phyloP scores from a whole-genome alignment of 495 filamentous ascomycete species.

The Pseudotulostoma volvatum region DNA sequence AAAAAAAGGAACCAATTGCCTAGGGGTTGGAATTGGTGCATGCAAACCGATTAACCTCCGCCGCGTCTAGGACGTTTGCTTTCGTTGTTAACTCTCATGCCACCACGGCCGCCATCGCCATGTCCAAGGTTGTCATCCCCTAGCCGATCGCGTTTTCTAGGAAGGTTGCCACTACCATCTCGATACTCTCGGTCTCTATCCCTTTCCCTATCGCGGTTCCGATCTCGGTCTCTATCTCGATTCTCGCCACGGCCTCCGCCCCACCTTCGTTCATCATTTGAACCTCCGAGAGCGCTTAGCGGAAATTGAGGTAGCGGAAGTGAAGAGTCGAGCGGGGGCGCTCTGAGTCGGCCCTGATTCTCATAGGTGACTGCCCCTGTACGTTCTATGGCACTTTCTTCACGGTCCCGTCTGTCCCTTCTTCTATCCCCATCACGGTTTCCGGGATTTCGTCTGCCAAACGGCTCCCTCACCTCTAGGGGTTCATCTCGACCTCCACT shows the following conservation, averaged over 20 bases:
- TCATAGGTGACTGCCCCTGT: conserved; percentile 12
- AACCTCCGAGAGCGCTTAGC: conserved; percentile 6
- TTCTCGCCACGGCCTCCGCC: conserved; percentile 21
- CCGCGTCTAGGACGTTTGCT: conserved; percentile 32
- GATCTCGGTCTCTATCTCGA: conserved; percentile 26
- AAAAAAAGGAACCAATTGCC: no score
- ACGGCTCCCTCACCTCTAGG: neutral
- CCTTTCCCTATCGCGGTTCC: conserved; percentile 14
- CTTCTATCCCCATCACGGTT: conserved; percentile 25
- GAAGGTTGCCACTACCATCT: conserved; percentile 8
- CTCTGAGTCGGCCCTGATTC: conserved; percentile 25
- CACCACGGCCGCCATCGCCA: conserved; percentile 15
- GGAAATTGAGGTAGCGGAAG: conserved; percentile 14
- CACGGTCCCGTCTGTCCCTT: conserved; percentile 25
- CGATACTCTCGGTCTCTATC: conserved; percentile 1
- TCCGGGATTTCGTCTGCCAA: conserved; percentile 12
- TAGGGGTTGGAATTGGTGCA: no score
- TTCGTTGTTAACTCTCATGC: conserved; percentile 24
- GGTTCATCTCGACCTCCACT: conserved; percentile 20
- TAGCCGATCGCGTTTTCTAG: conserved; percentile 27
- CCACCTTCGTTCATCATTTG: conserved; percentile 25
- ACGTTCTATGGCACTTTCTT: conserved; percentile 15
- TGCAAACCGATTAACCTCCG: no score
- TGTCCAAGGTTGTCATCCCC: conserved; percentile 16
- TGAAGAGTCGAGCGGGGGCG: conserved; percentile 21